Percentiles rank a stretch among this genome's conserved stretches.
Evolutionary conservation across 495 filamentous ascomycete genomes (phyloP).

Genomic region (Parachaetomium inaequale): DNA sequence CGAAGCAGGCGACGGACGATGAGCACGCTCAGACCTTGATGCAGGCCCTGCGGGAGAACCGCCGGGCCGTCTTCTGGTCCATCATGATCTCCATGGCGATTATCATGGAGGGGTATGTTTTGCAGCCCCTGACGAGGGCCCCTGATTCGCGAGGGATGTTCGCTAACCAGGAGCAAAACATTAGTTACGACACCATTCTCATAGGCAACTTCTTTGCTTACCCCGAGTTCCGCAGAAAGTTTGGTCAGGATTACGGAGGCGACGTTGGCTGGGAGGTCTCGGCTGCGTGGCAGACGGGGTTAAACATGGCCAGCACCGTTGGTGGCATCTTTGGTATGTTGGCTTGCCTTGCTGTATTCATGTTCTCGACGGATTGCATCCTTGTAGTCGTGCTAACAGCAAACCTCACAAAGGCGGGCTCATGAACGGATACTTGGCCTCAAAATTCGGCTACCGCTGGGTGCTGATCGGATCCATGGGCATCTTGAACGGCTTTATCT

Average conservation of each 20-base stretch:
- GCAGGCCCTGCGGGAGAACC: slow-evolving; percentile 7
- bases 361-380: background rate
- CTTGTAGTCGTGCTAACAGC: background rate
- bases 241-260: background rate
- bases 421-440: slow-evolving; percentile 5
- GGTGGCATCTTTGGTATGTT: background rate
- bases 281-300: background rate
- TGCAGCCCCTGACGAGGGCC: background rate
- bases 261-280: background rate
- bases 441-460: slow-evolving; percentile 6
- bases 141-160: no score
- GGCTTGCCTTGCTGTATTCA: background rate
- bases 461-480: slow-evolving; percentile 2
- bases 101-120: slow-evolving; percentile 6
- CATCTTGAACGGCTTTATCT: slow-evolving; percentile 1
- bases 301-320: slow-evolving; percentile 7
- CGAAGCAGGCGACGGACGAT: slow-evolving; percentile 7
- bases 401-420: background rate
- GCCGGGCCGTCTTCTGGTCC: background rate
- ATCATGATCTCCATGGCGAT: slow-evolving; percentile 1
- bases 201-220: slow-evolving; percentile 4
- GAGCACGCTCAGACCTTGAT: slow-evolving; percentile 6
- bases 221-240: slow-evolving; percentile 1
- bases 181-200: slow-evolving; percentile 4
- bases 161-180: background rate